Percentiles rank a stretch among this genome's conserved stretches.
Conservation (phyloP, 352 stramenopile species). For the Phytophthora pluvialis region DNA sequence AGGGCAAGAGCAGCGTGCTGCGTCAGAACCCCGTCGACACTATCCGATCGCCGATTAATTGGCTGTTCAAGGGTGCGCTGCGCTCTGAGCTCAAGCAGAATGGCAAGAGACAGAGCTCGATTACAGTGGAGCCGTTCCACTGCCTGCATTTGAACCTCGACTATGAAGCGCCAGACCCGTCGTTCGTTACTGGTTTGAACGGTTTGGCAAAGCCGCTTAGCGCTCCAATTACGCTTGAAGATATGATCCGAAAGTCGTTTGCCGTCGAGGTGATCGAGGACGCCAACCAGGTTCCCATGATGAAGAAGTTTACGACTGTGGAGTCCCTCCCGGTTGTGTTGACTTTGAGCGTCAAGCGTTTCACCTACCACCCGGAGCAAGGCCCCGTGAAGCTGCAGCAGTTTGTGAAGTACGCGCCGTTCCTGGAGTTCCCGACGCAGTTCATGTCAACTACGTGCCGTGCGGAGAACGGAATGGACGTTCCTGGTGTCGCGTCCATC, state of each 20-base stretch:
- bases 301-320: constrained; percentile 78
- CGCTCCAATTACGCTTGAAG: constrained; percentile 59
- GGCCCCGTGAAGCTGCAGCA: constrained; percentile 84
- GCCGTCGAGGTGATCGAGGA: constrained; percentile 79
- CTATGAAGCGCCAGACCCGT: constrained; percentile 47
- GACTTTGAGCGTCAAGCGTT: constrained; percentile 86
- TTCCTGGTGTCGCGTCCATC: constrained; percentile 9
- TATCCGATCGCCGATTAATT: constrained; percentile 80
- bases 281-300: constrained; percentile 47
- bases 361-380: constrained; percentile 83
- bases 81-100: constrained; percentile 79
- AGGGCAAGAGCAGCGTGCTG: constrained; percentile 79
- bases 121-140: constrained; percentile 89
- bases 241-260: constrained; percentile 83
- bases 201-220: constrained; percentile 41
- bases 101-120: constrained; percentile 78
- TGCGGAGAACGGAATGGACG: constrained; percentile 52
- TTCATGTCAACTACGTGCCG: constrained; percentile 72
- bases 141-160: constrained; percentile 85
- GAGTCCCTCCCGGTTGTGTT: constrained; percentile 81
- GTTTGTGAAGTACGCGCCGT: constrained; percentile 82
- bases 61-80: constrained; percentile 84
- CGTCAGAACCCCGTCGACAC: constrained; percentile 75
- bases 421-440: constrained; percentile 73
- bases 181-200: constrained; percentile 47